These are phyloP conservation scores for Gracilaria gracilis DNA, from an alignment of 23 red algal genomes.

Conservation along the genomic window DNA sequence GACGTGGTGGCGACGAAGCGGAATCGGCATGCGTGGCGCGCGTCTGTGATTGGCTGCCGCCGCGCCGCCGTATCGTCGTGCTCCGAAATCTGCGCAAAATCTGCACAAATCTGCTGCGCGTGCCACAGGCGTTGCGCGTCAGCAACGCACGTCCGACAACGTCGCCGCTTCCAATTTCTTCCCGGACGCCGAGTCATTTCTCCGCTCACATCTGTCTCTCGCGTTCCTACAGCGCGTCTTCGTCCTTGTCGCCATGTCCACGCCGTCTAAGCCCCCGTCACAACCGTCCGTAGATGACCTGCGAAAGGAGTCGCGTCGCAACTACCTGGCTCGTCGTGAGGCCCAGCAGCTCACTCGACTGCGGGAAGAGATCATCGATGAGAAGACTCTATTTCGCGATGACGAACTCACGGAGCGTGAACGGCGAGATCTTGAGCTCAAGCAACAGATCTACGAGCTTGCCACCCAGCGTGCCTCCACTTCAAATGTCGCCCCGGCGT, in stretches of 20 bases:
- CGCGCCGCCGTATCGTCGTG: not conserved
- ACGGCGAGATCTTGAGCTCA: constrained; percentile 57
- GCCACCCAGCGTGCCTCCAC: constrained; percentile 56
- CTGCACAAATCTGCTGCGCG: not conserved
- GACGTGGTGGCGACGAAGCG: not conserved
- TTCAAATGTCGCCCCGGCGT: constrained; percentile 35
- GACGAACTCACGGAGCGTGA: constrained; percentile 78
- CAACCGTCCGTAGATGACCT: constrained; percentile 26
- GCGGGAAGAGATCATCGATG: constrained; percentile 74
- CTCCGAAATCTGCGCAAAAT: not conserved
- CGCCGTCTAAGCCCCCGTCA: constrained; percentile 7
- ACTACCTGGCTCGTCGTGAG: constrained; percentile 76
- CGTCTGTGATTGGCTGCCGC: not conserved
- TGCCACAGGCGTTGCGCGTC: too few species aligned
- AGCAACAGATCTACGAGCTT: constrained; percentile 78
- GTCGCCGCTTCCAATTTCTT: not conserved
- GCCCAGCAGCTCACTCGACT: constrained; percentile 62
- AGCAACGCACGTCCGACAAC: not conserved
- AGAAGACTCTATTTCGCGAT: constrained; percentile 70
- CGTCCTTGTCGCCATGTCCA: not conserved
- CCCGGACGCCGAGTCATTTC: not conserved
- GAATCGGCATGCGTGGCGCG: not conserved
- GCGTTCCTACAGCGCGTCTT: not conserved
- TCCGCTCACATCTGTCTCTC: not conserved
- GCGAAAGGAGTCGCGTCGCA: constrained; percentile 67